Percentiles rank a stretch among this genome's conserved stretches.
Evolutionary conservation across 371 early-diverging fungal genomes (phyloP).

Genomic region (Blakeslea trispora): DNA sequence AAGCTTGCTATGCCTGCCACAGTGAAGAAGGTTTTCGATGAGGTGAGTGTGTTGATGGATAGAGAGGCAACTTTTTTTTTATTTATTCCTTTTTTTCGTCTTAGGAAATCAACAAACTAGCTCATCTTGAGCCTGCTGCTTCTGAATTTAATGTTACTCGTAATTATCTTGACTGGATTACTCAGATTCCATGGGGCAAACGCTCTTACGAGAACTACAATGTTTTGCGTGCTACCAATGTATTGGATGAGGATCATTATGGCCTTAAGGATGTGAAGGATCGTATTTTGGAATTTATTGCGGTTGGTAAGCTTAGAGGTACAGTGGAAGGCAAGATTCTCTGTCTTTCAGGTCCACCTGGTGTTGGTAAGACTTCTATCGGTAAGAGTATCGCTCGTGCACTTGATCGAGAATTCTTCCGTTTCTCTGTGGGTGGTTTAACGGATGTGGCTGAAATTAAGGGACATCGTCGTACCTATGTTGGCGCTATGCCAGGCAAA

Average conservation of each 20-base stretch:
- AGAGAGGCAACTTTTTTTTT: too few relatives aligned
- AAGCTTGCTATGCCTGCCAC: constrained; percentile 88
- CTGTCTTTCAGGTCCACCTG: constrained; percentile 95
- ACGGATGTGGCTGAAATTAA: constrained; percentile 98
- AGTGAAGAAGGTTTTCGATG: constrained; percentile 94
- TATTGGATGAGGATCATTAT: constrained; percentile 97
- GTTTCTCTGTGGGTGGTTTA: constrained; percentile 96
- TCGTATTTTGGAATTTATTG: constrained; percentile 96
- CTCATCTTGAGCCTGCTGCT: constrained; percentile 93
- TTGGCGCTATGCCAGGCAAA: constrained; percentile 99
- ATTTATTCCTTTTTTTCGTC: constrained; percentile 30
- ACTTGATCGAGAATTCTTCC: constrained; percentile 90
- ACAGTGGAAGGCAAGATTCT: constrained; percentile 97
- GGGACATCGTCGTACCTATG: constrained; percentile 97
- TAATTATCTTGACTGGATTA: constrained; percentile 97
- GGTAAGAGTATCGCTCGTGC: constrained; percentile 97
- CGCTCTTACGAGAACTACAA: constrained; percentile 89
- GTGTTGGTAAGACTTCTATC: constrained; percentile 97
- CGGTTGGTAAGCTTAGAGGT: constrained; percentile 94
- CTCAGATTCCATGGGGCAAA: constrained; percentile 96
- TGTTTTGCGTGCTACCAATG: constrained; percentile 74
- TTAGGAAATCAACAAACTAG: constrained; percentile 92
- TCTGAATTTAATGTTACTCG: constrained; percentile 97
- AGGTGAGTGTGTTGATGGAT: constrained; percentile 34
- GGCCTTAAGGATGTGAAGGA: constrained; percentile 99